Evolutionary conservation across 2,329 filamentous ascomycete genomes (phyloP), one percentile per base, ranked within the genome.

Genomic region (Fusarium sp.): DNA sequence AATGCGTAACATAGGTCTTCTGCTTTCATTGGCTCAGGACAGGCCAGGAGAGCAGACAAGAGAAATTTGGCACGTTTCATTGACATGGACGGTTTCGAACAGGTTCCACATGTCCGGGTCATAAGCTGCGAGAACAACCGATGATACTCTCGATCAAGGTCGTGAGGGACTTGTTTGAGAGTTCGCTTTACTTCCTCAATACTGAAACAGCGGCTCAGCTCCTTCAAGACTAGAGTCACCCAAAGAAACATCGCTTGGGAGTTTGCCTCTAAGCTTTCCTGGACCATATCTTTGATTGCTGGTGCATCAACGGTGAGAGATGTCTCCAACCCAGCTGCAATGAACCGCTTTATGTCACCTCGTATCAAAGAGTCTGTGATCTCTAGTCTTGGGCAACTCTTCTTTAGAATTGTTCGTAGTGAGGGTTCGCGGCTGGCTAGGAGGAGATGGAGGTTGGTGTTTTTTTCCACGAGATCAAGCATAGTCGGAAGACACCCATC

Each of bases 221-320:
- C 43, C 11, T 23, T 33, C 7, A 33, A 17, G 18, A 46, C 18
- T 0, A 46, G 10, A 3, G 18, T 33, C 3, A 33, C 27, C 43
- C 18, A 33, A 4, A 46, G 27, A 6, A 46, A 46, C 43, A 46
- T 46, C 1, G 17, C 10, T 46, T 23, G 14, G 8, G 43, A 31
- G 7, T 13, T 33, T 4, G 27, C 13, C 11, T 33, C 9, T 5
- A 46, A 6, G 2, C 7, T 1, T 1, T n/a, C 17, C 13, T 46
- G 14, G 0, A 11, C 13, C 4, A 15, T 7, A 10, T 3, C 13
- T n/a, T 6, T 8, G 10, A n/a, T 9, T 0, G 3, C 14, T 6
- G 6, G 27, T 6, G 43, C 10, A 3, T 21, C 0, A 1, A 0
- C 3, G 10, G 43, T 0, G 8, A 33, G 1, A 11, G 18, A 0